Percentiles rank a stretch among this genome's conserved stretches.
Conservation (phyloP, 148 eudicot genomes). For the Vaccinium macrocarpon region DNA sequence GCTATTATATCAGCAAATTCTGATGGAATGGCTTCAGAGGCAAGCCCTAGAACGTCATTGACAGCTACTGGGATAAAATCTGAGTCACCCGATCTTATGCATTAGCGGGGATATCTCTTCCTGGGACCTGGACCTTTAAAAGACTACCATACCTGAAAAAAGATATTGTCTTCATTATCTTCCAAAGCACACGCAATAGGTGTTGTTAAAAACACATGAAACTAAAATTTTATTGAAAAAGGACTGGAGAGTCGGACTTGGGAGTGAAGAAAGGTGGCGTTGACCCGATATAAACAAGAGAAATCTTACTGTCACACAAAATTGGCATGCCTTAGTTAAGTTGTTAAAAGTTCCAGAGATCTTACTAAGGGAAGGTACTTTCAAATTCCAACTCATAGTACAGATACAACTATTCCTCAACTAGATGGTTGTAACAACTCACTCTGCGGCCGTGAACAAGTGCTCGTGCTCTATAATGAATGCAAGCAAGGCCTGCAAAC, state of each 20-base stretch:
- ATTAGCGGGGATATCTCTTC: conserved; percentile 86
- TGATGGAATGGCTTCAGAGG: background rate
- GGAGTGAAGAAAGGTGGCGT: background rate
- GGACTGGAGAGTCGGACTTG: background rate
- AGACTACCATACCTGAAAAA: conserved; percentile 68
- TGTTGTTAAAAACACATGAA: background rate
- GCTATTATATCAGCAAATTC: background rate
- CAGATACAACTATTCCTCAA: background rate
- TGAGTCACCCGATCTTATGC: conserved; percentile 65
- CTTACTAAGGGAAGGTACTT: background rate
- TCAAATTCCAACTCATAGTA: background rate
- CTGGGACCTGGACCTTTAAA: conserved; percentile 76
- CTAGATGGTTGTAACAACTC: conserved; percentile 32
- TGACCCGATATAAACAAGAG: background rate
- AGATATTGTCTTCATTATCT: background rate
- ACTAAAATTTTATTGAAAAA: background rate
- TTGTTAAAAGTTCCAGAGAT: background rate
- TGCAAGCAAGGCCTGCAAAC: conserved; percentile 87
- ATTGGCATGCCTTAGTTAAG: background rate
- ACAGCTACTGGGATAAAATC: conserved; percentile 43
- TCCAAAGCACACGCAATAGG: background rate
- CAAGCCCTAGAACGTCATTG: background rate
- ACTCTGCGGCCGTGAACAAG: conserved; percentile 80
- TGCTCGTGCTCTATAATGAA: conserved; percentile 80
- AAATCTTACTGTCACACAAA: background rate